Evolutionary conservation across 805 yeast genomes (phyloP).

Genomic region (Millerago galiae): DNA sequence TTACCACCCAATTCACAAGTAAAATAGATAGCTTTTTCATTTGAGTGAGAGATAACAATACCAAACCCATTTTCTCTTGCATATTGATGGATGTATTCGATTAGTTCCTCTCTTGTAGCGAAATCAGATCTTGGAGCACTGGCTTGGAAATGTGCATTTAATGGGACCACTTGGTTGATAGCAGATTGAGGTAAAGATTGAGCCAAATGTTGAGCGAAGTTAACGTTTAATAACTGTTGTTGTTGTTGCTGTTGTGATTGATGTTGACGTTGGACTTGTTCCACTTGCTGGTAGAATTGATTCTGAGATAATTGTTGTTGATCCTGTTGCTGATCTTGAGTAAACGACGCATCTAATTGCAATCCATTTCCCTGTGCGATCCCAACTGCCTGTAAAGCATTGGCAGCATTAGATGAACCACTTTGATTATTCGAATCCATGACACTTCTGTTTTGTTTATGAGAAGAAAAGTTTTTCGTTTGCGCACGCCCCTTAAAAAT

Average conservation of each 20-base stretch:
- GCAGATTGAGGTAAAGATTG: slow-evolving; percentile 19
- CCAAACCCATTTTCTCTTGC: slow-evolving; percentile 27
- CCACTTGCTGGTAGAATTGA: slow-evolving; percentile 16
- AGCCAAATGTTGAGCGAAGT: slow-evolving; percentile 18
- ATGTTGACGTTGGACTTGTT: slow-evolving; percentile 15
- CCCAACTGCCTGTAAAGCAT: slow-evolving; percentile 21
- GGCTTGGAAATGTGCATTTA: slow-evolving; percentile 13
- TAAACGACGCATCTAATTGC: slow-evolving; percentile 10
- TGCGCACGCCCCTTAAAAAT: not conserved
- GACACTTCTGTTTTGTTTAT: not conserved
- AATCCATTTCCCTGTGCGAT: slow-evolving; percentile 15
- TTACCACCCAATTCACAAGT: slow-evolving; percentile 27
- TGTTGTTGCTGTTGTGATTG: slow-evolving; percentile 17
- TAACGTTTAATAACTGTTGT: slow-evolving; percentile 10
- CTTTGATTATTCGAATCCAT: slow-evolving; percentile 10
- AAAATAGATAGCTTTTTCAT: slow-evolving; percentile 26
- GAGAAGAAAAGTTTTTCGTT: not conserved
- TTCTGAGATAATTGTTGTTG: slow-evolving; percentile 16
- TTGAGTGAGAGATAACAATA: slow-evolving; percentile 26
- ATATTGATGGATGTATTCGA: slow-evolving; percentile 23
- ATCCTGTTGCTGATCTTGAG: slow-evolving; percentile 15
- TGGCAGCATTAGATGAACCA: slow-evolving; percentile 18
- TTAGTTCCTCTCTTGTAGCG: slow-evolving; percentile 18
- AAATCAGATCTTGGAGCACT: slow-evolving; percentile 21
- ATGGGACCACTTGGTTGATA: slow-evolving; percentile 1